Evolutionary conservation across 768 basidiomycete genomes (phyloP).

Genomic region (Pisolithus tinctorius): DNA sequence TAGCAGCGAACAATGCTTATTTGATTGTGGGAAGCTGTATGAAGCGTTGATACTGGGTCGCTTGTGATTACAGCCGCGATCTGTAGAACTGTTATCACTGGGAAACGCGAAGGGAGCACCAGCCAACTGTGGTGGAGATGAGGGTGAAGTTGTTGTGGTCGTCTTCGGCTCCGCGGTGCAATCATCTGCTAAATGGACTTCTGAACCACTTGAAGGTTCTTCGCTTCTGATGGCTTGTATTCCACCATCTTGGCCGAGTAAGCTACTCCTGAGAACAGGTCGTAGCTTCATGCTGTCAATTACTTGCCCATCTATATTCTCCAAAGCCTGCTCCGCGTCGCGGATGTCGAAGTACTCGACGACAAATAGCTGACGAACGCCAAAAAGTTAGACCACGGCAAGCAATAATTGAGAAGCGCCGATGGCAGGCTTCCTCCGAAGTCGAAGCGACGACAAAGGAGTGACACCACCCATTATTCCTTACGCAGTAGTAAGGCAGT

Average conservation of each 20-base stretch:
- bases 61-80: conserved; percentile 19
- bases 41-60: conserved; percentile 7
- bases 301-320: conserved; percentile 40
- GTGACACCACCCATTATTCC: conserved; percentile 1
- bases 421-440: conserved; percentile 1
- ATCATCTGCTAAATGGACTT: conserved; percentile 26
- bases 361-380: conserved; percentile 34
- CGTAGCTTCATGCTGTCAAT: conserved; percentile 48
- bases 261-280: conserved; percentile 31
- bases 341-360: conserved; percentile 68
- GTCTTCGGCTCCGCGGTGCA: conserved; percentile 32
- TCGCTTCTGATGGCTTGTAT: conserved; percentile 24
- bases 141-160: conserved; percentile 28
- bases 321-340: conserved; percentile 45
- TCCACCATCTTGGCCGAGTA: conserved; percentile 14
- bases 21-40: conserved; percentile 8
- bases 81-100: conserved; percentile 15
- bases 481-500: background rate
- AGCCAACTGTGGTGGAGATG: conserved; percentile 20
- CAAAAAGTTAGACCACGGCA: conserved; percentile 12
- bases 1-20: conserved; percentile 6
- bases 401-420: background rate
- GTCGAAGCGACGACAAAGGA: conserved; percentile 3
- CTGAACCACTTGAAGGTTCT: conserved; percentile 14
- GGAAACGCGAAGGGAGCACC: conserved; percentile 18